Evolutionary conservation across 2,329 filamentous ascomycete genomes (phyloP).

Genomic region (Hysterium pulicare): DNA sequence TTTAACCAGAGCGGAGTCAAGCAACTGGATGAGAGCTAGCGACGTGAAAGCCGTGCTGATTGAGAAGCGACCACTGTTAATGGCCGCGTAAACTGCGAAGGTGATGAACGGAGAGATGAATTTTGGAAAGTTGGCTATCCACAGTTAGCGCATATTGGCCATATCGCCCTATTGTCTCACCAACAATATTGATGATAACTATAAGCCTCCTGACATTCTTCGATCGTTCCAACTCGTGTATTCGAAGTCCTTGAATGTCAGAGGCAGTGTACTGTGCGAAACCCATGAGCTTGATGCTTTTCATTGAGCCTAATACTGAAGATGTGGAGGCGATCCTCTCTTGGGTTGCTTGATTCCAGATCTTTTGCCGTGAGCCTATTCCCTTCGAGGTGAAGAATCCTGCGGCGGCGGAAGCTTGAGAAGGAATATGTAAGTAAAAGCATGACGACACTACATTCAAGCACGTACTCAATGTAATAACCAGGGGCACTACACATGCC

Average conservation of each 20-base stretch:
- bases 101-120: background rate
- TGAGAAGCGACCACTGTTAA: too few relatives aligned
- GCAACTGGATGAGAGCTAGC: too few relatives aligned
- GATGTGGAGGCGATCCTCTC: conserved; percentile 33
- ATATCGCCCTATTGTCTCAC: background rate
- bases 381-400: conserved; percentile 6
- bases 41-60: too few relatives aligned
- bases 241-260: conserved; percentile 3
- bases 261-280: conserved; percentile 2
- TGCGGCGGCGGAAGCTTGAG: conserved; percentile 5
- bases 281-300: conserved; percentile 39
- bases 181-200: conserved; percentile 1
- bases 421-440: conserved; percentile 1
- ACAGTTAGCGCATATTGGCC: background rate
- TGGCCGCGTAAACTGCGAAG: too few relatives aligned
- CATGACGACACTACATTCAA: conserved; percentile 5
- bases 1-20: too few relatives aligned
- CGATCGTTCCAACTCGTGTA: conserved; percentile 7
- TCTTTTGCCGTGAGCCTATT: conserved; percentile 9
- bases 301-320: conserved; percentile 34
- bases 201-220: conserved; percentile 6
- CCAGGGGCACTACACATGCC: too few relatives aligned
- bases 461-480: conserved; percentile 9
- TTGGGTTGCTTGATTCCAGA: conserved; percentile 37
- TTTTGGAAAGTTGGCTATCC: background rate